phyloP scores from a whole-genome alignment of 1,284 basidiomycete genomes.

The Ustilago hordei region DNA sequence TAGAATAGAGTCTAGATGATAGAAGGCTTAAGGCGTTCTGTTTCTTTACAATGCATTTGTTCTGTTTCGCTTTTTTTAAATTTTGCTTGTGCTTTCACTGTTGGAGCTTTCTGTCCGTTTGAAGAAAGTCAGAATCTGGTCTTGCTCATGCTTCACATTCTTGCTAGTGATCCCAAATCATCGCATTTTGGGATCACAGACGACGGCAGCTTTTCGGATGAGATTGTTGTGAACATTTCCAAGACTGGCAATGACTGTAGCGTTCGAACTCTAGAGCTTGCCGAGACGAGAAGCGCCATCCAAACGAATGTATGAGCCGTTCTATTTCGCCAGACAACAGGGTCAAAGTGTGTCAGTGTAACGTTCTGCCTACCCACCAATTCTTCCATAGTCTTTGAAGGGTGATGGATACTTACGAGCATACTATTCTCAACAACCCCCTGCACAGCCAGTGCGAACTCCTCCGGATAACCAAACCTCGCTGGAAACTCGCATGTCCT shows the following conservation, averaged over 20 bases:
- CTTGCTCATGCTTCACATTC: too few relatives aligned
- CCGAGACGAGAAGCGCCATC: slow-evolving; percentile 66
- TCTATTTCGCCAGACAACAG: slow-evolving; percentile 19
- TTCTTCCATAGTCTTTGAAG: too few relatives aligned
- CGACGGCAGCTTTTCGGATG: background rate
- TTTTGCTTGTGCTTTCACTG: background rate
- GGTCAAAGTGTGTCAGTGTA: background rate
- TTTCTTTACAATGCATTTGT: slow-evolving; percentile 5
- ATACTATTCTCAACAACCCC: slow-evolving; percentile 65
- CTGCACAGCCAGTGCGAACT: slow-evolving; percentile 66
- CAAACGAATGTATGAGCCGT: slow-evolving; percentile 60
- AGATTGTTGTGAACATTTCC: background rate
- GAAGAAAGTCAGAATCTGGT: too few relatives aligned
- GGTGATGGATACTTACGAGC: slow-evolving; percentile 54
- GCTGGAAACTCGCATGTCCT: slow-evolving; percentile 42
- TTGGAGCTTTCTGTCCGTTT: too few relatives aligned
- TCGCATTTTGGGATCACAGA: too few relatives aligned
- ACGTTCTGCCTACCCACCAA: background rate
- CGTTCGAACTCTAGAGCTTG: slow-evolving; percentile 50
- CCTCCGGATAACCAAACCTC: slow-evolving; percentile 62
- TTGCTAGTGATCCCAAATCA: too few relatives aligned
- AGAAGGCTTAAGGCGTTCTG: too few relatives aligned
- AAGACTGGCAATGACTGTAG: background rate
- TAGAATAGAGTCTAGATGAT: background rate
- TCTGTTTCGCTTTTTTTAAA: background rate